These are phyloP conservation scores for Cutaneotrichosporon cyanovorans DNA, from an alignment of 1,284 basidiomycete genomes.

Conservation along the genomic window DNA sequence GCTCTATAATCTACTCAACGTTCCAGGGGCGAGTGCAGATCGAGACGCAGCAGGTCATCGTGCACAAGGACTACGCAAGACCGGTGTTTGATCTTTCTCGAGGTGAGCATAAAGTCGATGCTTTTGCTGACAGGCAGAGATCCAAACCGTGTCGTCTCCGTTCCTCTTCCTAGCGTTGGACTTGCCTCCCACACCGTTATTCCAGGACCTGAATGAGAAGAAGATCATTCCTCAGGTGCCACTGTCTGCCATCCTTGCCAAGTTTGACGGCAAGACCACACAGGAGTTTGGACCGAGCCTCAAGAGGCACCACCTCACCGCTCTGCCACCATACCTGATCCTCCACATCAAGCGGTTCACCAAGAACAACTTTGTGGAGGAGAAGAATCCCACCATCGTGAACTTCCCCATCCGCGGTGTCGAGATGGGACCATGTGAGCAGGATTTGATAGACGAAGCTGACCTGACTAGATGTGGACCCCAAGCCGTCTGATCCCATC, in stretches of 20 bases:
- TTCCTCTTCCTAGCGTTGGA: conserved; percentile 95
- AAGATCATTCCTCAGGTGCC: conserved; percentile 98
- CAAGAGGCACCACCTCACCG: conserved; percentile 79
- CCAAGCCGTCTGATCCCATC: conserved; percentile 52
- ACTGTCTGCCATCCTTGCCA: conserved; percentile 81
- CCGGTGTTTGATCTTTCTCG: conserved; percentile 85
- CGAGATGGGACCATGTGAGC: conserved; percentile 80
- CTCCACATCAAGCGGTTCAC: conserved; percentile 95
- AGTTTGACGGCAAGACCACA: conserved; percentile 87
- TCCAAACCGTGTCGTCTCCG: conserved; percentile 75
- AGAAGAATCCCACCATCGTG: conserved; percentile 97
- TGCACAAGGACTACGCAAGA: conserved; percentile 65
- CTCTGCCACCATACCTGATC: conserved; percentile 84
- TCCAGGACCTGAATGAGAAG: conserved; percentile 90
- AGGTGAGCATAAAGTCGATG: conserved; percentile 52
- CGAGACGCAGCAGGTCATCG: conserved; percentile 87
- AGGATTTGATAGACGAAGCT: conserved; percentile 3
- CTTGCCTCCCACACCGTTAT: conserved; percentile 89
- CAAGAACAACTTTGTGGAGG: conserved; percentile 96
- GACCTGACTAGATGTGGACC: conserved; percentile 68
- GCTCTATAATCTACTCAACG: conserved; percentile 82
- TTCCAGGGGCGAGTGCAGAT: conserved; percentile 91
- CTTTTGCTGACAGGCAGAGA: conserved; percentile 53
- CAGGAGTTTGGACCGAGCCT: conserved; percentile 83
- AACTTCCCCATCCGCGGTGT: conserved; percentile 91